Conservation (phyloP, 495 filamentous ascomycete species). For the Jackrogersella minutella region DNA sequence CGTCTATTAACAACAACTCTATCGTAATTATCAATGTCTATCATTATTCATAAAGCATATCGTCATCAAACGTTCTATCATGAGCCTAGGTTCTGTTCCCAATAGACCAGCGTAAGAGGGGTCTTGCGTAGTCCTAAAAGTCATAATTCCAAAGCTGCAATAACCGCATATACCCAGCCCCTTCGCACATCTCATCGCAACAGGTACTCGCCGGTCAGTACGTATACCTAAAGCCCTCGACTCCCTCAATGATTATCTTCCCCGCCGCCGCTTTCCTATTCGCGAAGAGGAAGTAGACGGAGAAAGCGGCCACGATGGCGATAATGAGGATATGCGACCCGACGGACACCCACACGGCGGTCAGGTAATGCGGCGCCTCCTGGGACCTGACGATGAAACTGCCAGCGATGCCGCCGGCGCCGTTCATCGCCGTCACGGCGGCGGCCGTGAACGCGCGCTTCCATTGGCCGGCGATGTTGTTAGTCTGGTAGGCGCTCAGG, state of each 20-base stretch:
- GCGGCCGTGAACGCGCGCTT: conserved; percentile 77
- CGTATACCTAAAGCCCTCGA: conserved; percentile 63
- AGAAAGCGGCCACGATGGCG: conserved; percentile 64
- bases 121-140: background rate
- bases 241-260: conserved; percentile 61
- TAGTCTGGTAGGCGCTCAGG: conserved; percentile 74
- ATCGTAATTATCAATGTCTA: background rate
- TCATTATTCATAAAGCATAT: conserved; percentile 1
- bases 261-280: conserved; percentile 63
- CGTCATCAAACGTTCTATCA: background rate
- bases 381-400: conserved; percentile 74
- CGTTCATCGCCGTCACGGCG: conserved; percentile 73
- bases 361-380: conserved; percentile 74
- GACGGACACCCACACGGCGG: conserved; percentile 76
- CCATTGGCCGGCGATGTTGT: conserved; percentile 76
- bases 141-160: background rate
- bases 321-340: conserved; percentile 77
- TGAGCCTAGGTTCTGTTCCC: background rate
- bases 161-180: background rate
- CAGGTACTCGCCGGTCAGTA: conserved; percentile 44
- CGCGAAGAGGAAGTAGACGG: conserved; percentile 66
- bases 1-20: background rate
- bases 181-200: background rate
- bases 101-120: background rate
- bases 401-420: conserved; percentile 77